Percentiles rank a stretch among this genome's conserved stretches.
phyloP scores from a whole-genome alignment of 805 yeast genomes.

The Candida alai region DNA sequence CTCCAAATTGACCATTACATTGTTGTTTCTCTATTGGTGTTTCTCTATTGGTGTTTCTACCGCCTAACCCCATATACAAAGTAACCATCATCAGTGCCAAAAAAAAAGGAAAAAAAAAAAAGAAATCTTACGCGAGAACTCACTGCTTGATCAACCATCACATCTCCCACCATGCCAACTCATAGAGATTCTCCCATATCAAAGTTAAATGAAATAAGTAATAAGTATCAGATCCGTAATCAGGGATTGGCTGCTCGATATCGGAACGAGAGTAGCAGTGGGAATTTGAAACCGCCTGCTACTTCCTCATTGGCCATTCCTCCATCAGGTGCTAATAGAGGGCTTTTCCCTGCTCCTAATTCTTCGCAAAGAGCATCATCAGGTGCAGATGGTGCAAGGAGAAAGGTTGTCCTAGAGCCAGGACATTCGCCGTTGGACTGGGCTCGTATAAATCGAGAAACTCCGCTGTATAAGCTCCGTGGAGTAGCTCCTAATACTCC shows the following conservation, averaged over 20 bases:
- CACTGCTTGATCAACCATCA: too few relatives aligned
- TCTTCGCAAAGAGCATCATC: constrained; percentile 33
- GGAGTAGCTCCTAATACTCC: constrained; percentile 50
- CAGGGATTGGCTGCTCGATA: background rate
- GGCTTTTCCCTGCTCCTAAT: constrained; percentile 29
- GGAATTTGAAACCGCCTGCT: constrained; percentile 4
- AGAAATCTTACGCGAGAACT: too few relatives aligned
- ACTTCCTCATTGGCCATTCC: constrained; percentile 1
- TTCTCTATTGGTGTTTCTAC: too few relatives aligned
- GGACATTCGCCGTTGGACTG: constrained; percentile 88
- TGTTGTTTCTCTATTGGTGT: too few relatives aligned
- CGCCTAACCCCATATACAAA: too few relatives aligned
- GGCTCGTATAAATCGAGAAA: constrained; percentile 55
- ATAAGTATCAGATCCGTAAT: background rate
- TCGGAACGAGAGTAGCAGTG: too few relatives aligned
- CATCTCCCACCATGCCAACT: too few relatives aligned
- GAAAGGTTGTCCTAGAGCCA: constrained; percentile 63
- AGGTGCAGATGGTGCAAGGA: constrained; percentile 12
- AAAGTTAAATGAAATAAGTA: background rate
- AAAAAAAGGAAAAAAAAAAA: background rate
- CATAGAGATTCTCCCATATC: too few relatives aligned
- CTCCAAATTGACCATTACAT: too few relatives aligned
- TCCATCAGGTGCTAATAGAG: background rate
- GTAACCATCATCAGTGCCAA: too few relatives aligned
- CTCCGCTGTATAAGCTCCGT: constrained; percentile 46